Evolutionary conservation across 768 basidiomycete genomes (phyloP).

Genomic region (Tubosaeta sp.): DNA sequence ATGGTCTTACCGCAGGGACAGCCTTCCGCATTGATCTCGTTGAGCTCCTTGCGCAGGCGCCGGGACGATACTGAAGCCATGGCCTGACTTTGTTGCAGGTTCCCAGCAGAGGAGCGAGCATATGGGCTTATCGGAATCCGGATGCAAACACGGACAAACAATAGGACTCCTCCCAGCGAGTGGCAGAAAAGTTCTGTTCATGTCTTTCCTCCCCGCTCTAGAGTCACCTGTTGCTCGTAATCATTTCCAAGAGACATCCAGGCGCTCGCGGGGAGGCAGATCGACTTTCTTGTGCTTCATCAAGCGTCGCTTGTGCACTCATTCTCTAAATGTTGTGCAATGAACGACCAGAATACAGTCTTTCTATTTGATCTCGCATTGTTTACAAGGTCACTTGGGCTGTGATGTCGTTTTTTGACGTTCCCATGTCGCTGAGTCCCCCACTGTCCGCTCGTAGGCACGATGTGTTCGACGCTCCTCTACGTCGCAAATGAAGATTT

Average conservation of each 20-base stretch:
- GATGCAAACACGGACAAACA: slow-evolving; percentile 39
- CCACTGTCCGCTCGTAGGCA: no score
- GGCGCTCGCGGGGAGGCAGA: slow-evolving; percentile 74
- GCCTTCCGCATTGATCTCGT: slow-evolving; percentile 61
- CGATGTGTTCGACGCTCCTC: no score
- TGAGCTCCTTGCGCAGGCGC: slow-evolving; percentile 68
- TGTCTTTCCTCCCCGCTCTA: slow-evolving; percentile 56
- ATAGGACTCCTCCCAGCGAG: slow-evolving; percentile 11
- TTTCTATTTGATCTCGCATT: not conserved
- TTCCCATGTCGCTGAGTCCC: no score
- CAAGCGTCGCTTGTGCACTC: slow-evolving; percentile 12
- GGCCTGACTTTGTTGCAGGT: slow-evolving; percentile 17
- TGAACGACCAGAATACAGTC: slow-evolving; percentile 24
- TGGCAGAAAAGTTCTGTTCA: slow-evolving; percentile 6
- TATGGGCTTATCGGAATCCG: slow-evolving; percentile 7
- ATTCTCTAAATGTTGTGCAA: slow-evolving; percentile 10
- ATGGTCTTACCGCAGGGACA: slow-evolving; percentile 55
- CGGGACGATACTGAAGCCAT: slow-evolving; percentile 64
- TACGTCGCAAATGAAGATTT: no score
- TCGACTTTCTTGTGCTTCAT: slow-evolving; percentile 27
- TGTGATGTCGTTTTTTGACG: no score
- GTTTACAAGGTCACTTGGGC: no score
- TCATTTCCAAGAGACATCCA: slow-evolving; percentile 41
- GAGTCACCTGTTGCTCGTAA: slow-evolving; percentile 62
- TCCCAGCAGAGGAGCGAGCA: slow-evolving; percentile 3